phyloP scores from a whole-genome alignment of 176 grass and related monocot genomes.

The Triticum monococcum region DNA sequence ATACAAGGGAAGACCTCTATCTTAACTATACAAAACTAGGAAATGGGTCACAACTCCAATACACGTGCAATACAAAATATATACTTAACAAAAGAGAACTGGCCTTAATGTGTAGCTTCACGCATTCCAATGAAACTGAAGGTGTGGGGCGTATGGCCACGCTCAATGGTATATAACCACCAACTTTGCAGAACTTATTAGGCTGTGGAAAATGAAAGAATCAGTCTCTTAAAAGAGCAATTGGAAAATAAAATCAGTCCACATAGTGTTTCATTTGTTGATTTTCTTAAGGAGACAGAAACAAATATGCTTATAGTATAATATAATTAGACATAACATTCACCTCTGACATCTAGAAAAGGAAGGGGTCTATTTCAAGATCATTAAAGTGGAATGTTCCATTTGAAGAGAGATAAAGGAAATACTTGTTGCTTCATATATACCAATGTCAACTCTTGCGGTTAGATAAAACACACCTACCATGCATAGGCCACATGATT shows the following conservation, averaged over 20 bases:
- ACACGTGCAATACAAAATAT: too few relatives aligned
- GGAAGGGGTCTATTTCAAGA: too few relatives aligned
- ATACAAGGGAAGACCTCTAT: too few relatives aligned
- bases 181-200: background rate
- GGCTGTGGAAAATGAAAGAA: constrained; percentile 7
- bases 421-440: too few relatives aligned
- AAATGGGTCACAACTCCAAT: too few relatives aligned
- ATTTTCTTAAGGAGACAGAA: background rate
- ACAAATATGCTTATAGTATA: background rate
- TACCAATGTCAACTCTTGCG: background rate
- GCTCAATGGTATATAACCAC: background rate
- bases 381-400: background rate
- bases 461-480: background rate
- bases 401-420: background rate
- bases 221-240: background rate
- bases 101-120: background rate
- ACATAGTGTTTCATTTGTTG: background rate
- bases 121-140: background rate
- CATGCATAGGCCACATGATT: background rate
- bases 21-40: too few relatives aligned
- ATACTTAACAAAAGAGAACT: background rate
- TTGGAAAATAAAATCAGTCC: background rate
- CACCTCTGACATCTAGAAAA: background rate
- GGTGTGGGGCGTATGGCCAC: background rate
- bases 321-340: background rate